phyloP scores from a whole-genome alignment of 345 rosid genomes.

The Garcia nutans region DNA sequence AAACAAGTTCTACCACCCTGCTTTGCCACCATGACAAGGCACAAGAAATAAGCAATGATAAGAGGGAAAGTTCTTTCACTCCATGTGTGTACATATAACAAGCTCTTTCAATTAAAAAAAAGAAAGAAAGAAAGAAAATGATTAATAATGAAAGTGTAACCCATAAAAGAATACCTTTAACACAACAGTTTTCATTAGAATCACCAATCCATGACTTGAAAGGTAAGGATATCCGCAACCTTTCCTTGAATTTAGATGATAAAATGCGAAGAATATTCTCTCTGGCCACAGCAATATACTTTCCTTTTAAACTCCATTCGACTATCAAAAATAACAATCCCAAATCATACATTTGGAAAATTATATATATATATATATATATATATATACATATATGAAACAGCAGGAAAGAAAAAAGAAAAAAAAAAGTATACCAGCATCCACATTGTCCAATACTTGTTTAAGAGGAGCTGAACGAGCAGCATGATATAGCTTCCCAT shows the following conservation, averaged over 20 bases:
- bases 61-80: not conserved
- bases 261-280: conserved; percentile 48
- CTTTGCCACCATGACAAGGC: conserved; percentile 1
- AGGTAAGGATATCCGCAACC: conserved; percentile 45
- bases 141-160: conserved; percentile 4
- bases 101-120: not conserved
- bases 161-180: conserved; percentile 54
- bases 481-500: conserved; percentile 61
- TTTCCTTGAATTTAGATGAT: conserved; percentile 70
- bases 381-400: not conserved
- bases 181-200: conserved; percentile 33
- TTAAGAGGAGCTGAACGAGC: conserved; percentile 42
- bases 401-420: too few relatives aligned
- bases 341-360: not conserved
- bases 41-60: not conserved
- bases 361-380: not conserved
- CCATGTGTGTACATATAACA: not conserved
- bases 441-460: conserved; percentile 61
- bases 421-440: conserved; percentile 56
- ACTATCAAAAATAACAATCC: conserved; percentile 31
- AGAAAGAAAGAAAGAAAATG: too few relatives aligned
- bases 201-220: conserved; percentile 59
- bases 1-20: not conserved
- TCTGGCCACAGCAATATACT: conserved; percentile 66
- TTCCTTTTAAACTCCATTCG: conserved; percentile 77